Evolutionary conservation across 768 basidiomycete species (phyloP).

Genomic region (Fomitopsis serialis): DNA sequence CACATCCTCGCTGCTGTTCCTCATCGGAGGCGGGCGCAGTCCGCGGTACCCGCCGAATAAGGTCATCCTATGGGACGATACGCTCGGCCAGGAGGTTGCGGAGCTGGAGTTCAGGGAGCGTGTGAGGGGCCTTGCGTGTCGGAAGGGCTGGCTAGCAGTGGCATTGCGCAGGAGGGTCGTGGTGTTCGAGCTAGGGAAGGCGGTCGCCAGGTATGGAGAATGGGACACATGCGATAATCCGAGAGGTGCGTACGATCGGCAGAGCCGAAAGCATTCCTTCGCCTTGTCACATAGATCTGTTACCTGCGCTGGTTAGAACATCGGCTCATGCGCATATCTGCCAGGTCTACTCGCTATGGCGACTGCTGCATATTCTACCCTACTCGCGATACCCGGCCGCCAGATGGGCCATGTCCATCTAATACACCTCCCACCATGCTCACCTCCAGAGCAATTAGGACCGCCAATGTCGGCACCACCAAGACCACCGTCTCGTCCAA

Average conservation of each 20-base stretch:
- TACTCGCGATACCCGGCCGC: slow-evolving; percentile 81
- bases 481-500: slow-evolving; percentile 46
- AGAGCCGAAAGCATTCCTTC: too few relatives aligned
- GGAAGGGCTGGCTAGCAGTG: slow-evolving; percentile 82
- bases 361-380: slow-evolving; percentile 67
- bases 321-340: neutral
- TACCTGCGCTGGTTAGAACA: neutral
- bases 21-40: slow-evolving; percentile 83
- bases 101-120: slow-evolving; percentile 87
- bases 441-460: slow-evolving; percentile 48
- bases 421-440: slow-evolving; percentile 78
- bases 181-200: slow-evolving; percentile 64
- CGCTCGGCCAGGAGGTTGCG: slow-evolving; percentile 67
- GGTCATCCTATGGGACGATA: slow-evolving; percentile 87
- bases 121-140: slow-evolving; percentile 73
- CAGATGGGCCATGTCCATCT: slow-evolving; percentile 88
- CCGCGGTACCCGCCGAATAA: slow-evolving; percentile 91
- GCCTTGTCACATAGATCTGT: too few relatives aligned
- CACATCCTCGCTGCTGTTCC: slow-evolving; percentile 76
- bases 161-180: slow-evolving; percentile 75
- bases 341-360: slow-evolving; percentile 79
- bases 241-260: slow-evolving; percentile 45
- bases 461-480: slow-evolving; percentile 49
- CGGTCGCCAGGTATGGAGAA: slow-evolving; percentile 59
- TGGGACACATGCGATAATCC: slow-evolving; percentile 90